Conservation (phyloP, 495 filamentous ascomycete genomes). For the Aspergillus heteromorphus region DNA sequence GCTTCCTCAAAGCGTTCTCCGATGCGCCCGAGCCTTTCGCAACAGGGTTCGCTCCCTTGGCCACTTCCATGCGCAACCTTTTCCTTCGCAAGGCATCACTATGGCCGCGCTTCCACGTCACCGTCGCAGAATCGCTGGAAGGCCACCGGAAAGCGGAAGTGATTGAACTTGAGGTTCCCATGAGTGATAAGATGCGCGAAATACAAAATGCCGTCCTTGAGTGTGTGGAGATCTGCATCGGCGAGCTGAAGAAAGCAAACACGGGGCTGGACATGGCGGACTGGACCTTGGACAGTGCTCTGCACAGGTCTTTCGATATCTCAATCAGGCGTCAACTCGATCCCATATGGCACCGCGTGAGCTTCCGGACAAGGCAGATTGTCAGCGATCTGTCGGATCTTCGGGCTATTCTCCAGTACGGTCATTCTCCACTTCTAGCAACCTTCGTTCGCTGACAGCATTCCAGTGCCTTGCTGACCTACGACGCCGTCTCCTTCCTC, state of each 20-base stretch:
- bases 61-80: constrained; percentile 87
- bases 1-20: constrained; percentile 95
- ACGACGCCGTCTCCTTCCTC: constrained; percentile 87
- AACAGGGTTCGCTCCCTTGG: constrained; percentile 79
- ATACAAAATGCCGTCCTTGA: constrained; percentile 94
- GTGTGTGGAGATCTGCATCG: constrained; percentile 90
- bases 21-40: constrained; percentile 92
- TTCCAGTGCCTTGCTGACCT: constrained; percentile 61
- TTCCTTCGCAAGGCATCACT: constrained; percentile 84
- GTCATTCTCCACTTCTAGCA: not conserved
- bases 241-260: constrained; percentile 85
- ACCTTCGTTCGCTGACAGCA: constrained; percentile 15
- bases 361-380: constrained; percentile 90
- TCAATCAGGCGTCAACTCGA: constrained; percentile 86
- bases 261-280: constrained; percentile 91
- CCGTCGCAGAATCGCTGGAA: constrained; percentile 81
- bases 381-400: constrained; percentile 83
- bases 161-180: constrained; percentile 92
- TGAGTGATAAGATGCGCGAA: constrained; percentile 88
- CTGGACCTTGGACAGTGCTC: constrained; percentile 92
- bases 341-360: constrained; percentile 95
- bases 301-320: constrained; percentile 88
- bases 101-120: constrained; percentile 93
- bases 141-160: constrained; percentile 92
- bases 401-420: constrained; percentile 75